Evolutionary conservation across 352 stramenopile genomes (phyloP), one percentile per base, ranked within the genome.

Genomic region (Globisporangium nodosum): DNA sequence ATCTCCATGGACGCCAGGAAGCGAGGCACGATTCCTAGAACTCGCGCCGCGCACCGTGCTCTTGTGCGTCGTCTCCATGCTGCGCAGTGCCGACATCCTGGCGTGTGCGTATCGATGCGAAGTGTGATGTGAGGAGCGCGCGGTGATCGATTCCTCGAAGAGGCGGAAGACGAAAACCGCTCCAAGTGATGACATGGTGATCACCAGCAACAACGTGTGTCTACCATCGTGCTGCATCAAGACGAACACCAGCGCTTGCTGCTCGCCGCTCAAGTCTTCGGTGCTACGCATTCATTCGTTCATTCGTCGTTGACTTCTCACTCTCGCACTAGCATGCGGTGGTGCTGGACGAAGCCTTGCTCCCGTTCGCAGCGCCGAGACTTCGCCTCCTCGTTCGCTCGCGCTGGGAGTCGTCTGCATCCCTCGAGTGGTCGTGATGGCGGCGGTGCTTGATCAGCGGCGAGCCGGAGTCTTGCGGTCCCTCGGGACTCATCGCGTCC

Each of bases 31-130:
- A 18, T 11, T 43, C 24, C 12, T 21, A 12, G 13, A 33, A 35
- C 49, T 16, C 24, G 0, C 20, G 27, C 43, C 35, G 24, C 58
- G 45, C 58, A 93, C 81, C n/a, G 73, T 88, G 78, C 84, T 93
- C 65, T 87, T 94, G 73, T 97, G 89, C 3, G 73, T 92, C 37
- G 85, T 96, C 70, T 97, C 87, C 88, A 97, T 97, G 65, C 84
- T 96, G 4, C 86, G 83, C 16, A 97, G 49, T 27, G 72, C 87
- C 53, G 85, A 96, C 81, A 92, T 92, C 8, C 3, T 65, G 3
- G 16, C 5, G 31, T 31, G 31, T 16, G 4, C 3, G n/a, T 37
- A 11, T 11, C 33, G 33, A 37, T 37, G 33, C 33, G 16, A n/a
- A 49, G 43, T 49, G 3, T 8, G n/a, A 27, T 9, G 20, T 0